Evolutionary conservation across 192 early-diverging fungal species (phyloP).

Genomic region (Obelidium mucronatum): DNA sequence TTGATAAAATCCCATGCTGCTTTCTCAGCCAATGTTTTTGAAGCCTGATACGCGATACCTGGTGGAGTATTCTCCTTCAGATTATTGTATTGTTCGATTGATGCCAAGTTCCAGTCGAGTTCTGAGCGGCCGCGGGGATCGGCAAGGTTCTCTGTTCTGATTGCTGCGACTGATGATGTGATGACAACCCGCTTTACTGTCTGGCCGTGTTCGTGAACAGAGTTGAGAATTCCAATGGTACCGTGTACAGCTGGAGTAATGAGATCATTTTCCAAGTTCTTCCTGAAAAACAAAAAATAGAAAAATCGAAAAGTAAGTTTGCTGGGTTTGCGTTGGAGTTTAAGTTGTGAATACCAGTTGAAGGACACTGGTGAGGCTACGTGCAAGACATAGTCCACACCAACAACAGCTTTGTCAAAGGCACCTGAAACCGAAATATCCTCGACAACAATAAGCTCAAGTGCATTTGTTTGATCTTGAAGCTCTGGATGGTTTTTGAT

Average conservation of each 20-base stretch:
- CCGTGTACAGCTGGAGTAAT: slow-evolving; percentile 57
- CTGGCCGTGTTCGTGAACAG: slow-evolving; percentile 35
- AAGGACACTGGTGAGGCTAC: slow-evolving; percentile 48
- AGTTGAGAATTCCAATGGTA: slow-evolving; percentile 48
- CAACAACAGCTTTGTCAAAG: slow-evolving; percentile 54
- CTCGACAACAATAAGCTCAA: slow-evolving; percentile 41
- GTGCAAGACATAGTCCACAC: slow-evolving; percentile 49
- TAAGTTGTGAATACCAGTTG: no score
- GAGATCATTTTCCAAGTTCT: no score
- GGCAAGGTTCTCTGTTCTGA: not conserved
- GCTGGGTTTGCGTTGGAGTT: no score
- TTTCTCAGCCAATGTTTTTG: slow-evolving; percentile 45
- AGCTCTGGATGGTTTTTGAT: not conserved
- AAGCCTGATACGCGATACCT: slow-evolving; percentile 32
- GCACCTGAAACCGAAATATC: slow-evolving; percentile 41
- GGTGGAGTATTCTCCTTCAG: slow-evolving; percentile 9
- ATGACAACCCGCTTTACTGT: slow-evolving; percentile 53
- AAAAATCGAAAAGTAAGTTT: no score
- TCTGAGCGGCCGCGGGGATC: slow-evolving; percentile 36
- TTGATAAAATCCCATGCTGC: slow-evolving; percentile 47
- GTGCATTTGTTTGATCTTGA: no score
- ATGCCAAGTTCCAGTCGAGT: slow-evolving; percentile 39
- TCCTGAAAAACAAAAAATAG: no score
- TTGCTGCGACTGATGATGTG: slow-evolving; percentile 51
- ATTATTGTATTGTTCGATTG: slow-evolving; percentile 19